These are phyloP conservation scores for Penicillium waksmanii DNA, from an alignment of 495 filamentous ascomycete genomes.

Conservation along the genomic window DNA sequence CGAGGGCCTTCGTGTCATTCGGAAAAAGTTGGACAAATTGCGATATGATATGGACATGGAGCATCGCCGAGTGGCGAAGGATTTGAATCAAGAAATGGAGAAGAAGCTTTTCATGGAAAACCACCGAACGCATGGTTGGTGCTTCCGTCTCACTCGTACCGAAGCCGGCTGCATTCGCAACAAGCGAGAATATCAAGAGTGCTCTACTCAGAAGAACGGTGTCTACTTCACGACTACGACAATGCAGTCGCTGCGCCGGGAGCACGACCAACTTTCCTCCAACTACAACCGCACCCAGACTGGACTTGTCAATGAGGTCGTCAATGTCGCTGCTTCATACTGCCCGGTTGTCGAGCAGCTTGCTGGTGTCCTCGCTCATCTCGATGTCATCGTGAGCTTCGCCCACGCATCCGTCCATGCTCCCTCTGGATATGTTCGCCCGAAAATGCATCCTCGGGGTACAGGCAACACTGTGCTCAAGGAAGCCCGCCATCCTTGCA, in stretches of 20 bases:
- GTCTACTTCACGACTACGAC: conserved; percentile 93
- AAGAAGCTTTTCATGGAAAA: conserved; percentile 99
- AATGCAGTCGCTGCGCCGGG: conserved; percentile 82
- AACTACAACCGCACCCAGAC: conserved; percentile 96
- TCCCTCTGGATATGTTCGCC: conserved; percentile 86
- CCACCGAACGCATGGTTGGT: conserved; percentile 94
- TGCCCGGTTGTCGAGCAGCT: conserved; percentile 90
- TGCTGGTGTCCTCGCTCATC: conserved; percentile 85
- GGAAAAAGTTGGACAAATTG: conserved; percentile 87
- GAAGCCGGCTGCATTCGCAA: conserved; percentile 94
- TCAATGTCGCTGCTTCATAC: conserved; percentile 91
- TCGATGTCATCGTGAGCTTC: conserved; percentile 96
- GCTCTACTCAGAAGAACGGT: conserved; percentile 97
- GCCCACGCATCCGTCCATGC: conserved; percentile 94
- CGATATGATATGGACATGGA: conserved; percentile 83
- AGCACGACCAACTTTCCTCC: conserved; percentile 91
- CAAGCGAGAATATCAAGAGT: conserved; percentile 88
- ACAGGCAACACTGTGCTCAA: conserved; percentile 87
- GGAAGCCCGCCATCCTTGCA: conserved; percentile 94
- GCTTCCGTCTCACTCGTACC: conserved; percentile 88
- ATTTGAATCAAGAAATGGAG: conserved; percentile 90
- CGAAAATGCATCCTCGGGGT: conserved; percentile 89
- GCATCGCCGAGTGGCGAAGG: conserved; percentile 72
- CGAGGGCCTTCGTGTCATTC: conserved; percentile 82
- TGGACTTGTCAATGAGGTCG: conserved; percentile 89